Conservation (phyloP, 2,329 filamentous ascomycete species). For the Sporothrix phasma region DNA sequence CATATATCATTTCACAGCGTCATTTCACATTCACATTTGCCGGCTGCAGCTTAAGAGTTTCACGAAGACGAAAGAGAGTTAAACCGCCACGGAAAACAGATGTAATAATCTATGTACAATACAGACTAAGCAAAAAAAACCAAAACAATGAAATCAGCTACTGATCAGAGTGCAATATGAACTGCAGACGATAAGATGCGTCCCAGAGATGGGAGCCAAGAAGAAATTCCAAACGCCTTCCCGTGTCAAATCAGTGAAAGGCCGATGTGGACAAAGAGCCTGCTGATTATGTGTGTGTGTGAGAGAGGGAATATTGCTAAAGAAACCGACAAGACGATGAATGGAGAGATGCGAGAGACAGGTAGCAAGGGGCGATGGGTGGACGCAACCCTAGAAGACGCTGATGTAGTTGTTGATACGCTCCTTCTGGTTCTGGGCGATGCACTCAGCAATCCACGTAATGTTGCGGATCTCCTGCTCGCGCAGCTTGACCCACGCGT, state of each 20-base stretch:
- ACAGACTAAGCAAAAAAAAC: constrained; percentile 22
- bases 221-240: constrained; percentile 7
- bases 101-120: constrained; percentile 40
- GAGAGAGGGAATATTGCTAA: neutral
- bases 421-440: constrained; percentile 99
- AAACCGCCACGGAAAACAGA: constrained; percentile 32
- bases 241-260: constrained; percentile 7
- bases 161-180: neutral
- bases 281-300: constrained; percentile 7
- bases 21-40: neutral
- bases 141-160: neutral
- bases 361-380: too few species aligned
- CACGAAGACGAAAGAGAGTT: constrained; percentile 21
- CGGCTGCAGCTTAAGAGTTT: neutral
- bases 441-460: constrained; percentile 98
- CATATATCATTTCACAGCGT: neutral
- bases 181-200: neutral
- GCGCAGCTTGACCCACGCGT: constrained; percentile 93
- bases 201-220: neutral
- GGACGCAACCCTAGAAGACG: constrained; percentile 56
- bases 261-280: neutral
- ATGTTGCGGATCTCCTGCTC: constrained; percentile 99
- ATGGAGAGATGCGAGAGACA: constrained; percentile 13
- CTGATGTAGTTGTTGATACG: constrained; percentile 98
- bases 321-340: neutral